Evolutionary conservation across 176 grass and related monocot genomes (phyloP), one percentile per base, ranked within the genome.

Genomic region (Raddia guianensis): DNA sequence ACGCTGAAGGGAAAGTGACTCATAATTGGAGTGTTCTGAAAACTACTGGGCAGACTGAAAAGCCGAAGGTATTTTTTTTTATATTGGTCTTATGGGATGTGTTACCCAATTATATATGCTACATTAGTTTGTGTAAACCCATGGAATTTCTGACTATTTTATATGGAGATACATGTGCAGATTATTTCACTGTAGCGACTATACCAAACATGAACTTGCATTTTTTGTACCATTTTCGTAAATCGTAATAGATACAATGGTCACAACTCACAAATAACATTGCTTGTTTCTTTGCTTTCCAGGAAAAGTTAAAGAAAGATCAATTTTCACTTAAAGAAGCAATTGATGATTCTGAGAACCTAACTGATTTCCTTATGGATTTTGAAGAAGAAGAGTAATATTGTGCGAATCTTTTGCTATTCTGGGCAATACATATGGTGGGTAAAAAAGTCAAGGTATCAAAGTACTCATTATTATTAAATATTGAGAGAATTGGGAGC

Each of bases 351-450:
- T 94, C 92, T 55, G 85, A 88, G 80, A 94, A 94, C 73, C 77
- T 95, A 70, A 93, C 92, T 37, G 86, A 93, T 87, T 91, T 99
- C 42, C 70, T 99, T 75, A 91, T 95, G 90, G 84, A 99, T 52
- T 99, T 95, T 44, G 86, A 93, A 63, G 90, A 89, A 87, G 88
- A 90, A 10, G 90, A 91, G 44, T 88, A 79, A 85, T 33, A 66
- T 57, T 73, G 61, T 63, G 61, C 72, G 50, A 3, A 11, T 33
- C 20, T 68, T 40, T 73, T 63, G 53, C 50, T 76, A 64, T 66
- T 65, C 5, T 66, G 65, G 27, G 50, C 49, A 53, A 51, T 37
- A 82, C 73, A 82, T 43, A 54, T 49, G 78, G 72, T 86, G 67
- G 72, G 83, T 75, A 63, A 46, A 60, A 27, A 60, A 34, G 49